Evolutionary conservation across 2,329 filamentous ascomycete genomes (phyloP).

Genomic region (Aspergillus hiratsukae): DNA sequence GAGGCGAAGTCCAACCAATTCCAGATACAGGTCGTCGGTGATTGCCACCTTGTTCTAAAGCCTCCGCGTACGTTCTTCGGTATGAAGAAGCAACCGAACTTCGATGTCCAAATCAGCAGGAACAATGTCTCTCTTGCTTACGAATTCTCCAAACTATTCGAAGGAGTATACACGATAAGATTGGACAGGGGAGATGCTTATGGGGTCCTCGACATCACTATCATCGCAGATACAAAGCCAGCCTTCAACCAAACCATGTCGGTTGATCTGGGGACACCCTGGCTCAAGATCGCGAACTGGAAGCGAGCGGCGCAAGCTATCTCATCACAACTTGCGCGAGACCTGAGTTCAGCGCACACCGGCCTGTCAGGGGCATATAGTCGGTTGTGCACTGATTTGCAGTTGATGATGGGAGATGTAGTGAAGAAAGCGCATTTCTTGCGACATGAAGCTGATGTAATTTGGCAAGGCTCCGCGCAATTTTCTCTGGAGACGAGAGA

Average conservation of each 20-base stretch:
- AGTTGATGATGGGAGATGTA: constrained; percentile 34
- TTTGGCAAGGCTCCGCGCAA: constrained; percentile 23
- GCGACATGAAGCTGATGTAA: constrained; percentile 24
- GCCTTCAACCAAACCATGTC: constrained; percentile 32
- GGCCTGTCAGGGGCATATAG: constrained; percentile 35
- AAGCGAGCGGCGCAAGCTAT: constrained; percentile 37
- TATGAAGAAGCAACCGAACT: constrained; percentile 43
- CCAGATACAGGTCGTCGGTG: constrained; percentile 51
- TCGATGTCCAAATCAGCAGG: constrained; percentile 48
- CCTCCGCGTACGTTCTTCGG: constrained; percentile 42
- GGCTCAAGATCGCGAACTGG: constrained; percentile 46
- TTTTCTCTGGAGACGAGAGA: constrained; percentile 19
- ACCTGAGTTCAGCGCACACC: constrained; percentile 35
- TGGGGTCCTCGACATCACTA: constrained; percentile 47
- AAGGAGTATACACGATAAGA: constrained; percentile 50
- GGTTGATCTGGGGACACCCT: constrained; percentile 44
- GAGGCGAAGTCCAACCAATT: constrained; percentile 39
- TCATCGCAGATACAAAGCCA: constrained; percentile 37
- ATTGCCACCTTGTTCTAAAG: constrained; percentile 51
- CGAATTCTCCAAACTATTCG: constrained; percentile 48
- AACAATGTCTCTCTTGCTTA: constrained; percentile 39
- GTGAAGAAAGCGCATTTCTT: constrained; percentile 33
- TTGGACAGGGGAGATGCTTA: constrained; percentile 48
- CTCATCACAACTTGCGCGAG: constrained; percentile 33
- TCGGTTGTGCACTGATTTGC: constrained; percentile 36